Conservation (phyloP, 2,329 filamentous ascomycete genomes). For the Cytospora piceae region DNA sequence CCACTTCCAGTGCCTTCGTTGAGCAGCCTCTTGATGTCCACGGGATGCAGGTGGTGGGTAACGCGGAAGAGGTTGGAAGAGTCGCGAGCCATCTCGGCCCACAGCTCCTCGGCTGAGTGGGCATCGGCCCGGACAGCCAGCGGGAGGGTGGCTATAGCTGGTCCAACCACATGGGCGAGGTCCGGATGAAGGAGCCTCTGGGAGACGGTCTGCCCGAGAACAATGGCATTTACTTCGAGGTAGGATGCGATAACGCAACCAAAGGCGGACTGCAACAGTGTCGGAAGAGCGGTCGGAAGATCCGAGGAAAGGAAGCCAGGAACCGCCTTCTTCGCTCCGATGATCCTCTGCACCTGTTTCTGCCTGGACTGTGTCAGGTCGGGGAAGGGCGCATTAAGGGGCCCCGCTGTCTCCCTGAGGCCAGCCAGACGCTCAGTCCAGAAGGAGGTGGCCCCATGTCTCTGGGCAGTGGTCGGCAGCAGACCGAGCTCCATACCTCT, state of each 20-base stretch:
- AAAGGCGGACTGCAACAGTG: slow-evolving; percentile 35
- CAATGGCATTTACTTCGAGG: slow-evolving; percentile 34
- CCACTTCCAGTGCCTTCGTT: slow-evolving; percentile 31
- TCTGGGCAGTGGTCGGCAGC: slow-evolving; percentile 31
- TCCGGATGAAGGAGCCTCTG: slow-evolving; percentile 35
- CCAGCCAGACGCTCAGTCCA: slow-evolving; percentile 31
- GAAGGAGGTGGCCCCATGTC: slow-evolving; percentile 30
- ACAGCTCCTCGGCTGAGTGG: slow-evolving; percentile 28
- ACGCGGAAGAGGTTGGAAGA: slow-evolving; percentile 22
- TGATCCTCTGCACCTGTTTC: slow-evolving; percentile 28
- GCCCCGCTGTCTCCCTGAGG: slow-evolving; percentile 28
- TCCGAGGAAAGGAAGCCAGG: slow-evolving; percentile 1
- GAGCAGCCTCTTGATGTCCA: slow-evolving; percentile 34
- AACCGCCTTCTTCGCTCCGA: slow-evolving; percentile 22
- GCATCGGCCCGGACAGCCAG: slow-evolving; percentile 30
- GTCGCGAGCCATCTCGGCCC: slow-evolving; percentile 29
- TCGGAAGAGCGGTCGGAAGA: slow-evolving; percentile 16
- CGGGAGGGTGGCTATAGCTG: slow-evolving; percentile 35
- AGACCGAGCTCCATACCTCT: slow-evolving; percentile 34
- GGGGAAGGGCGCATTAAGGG: slow-evolving; percentile 34
- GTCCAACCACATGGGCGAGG: slow-evolving; percentile 33
- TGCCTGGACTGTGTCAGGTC: slow-evolving; percentile 35
- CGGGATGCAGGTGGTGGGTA: slow-evolving; percentile 33
- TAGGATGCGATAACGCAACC: slow-evolving; percentile 33
- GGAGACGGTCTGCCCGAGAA: slow-evolving; percentile 35